Conservation (phyloP, 164 flowering plant genomes). For the Stephania yunnanensis region DNA sequence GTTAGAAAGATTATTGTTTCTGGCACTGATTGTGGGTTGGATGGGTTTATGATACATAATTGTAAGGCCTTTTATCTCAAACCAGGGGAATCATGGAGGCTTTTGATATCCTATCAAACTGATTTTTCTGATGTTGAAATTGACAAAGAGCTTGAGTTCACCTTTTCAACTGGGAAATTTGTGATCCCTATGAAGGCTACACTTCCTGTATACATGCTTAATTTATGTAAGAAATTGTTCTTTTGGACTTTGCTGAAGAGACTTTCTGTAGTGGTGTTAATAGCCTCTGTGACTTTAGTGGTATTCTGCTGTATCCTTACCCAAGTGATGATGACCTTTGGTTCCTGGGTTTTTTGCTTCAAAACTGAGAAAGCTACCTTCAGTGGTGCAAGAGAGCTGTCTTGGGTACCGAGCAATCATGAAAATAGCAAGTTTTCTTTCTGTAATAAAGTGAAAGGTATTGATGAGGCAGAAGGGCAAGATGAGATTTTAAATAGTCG, state of each 20-base stretch:
- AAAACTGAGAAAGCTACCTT: slow-evolving; percentile 28
- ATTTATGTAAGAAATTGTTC: slow-evolving; percentile 45
- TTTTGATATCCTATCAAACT: slow-evolving; percentile 52
- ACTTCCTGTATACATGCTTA: slow-evolving; percentile 44
- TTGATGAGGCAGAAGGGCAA: slow-evolving; percentile 27
- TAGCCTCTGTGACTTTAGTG: slow-evolving; percentile 32
- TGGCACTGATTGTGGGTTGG: slow-evolving; percentile 55
- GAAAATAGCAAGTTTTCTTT: slow-evolving; percentile 22
- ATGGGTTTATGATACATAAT: slow-evolving; percentile 57
- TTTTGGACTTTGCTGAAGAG: slow-evolving; percentile 53
- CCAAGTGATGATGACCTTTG: slow-evolving; percentile 27
- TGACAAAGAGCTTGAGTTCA: slow-evolving; percentile 63
- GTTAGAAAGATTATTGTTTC: slow-evolving; percentile 58
- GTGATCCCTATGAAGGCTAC: slow-evolving; percentile 75
- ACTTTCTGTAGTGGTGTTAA: slow-evolving; percentile 25
- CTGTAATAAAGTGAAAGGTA: slow-evolving; percentile 20
- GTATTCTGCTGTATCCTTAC: slow-evolving; percentile 32
- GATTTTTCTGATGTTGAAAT: slow-evolving; percentile 50
- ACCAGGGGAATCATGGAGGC: slow-evolving; percentile 63
- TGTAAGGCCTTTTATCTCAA: slow-evolving; percentile 60
- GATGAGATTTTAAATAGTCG: slow-evolving; percentile 22
- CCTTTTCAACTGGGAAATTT: slow-evolving; percentile 45
- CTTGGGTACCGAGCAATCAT: slow-evolving; percentile 18
- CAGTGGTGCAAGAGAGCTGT: slow-evolving; percentile 24
- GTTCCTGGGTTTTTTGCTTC: slow-evolving; percentile 24